phyloP scores from a whole-genome alignment of 2,329 filamentous ascomycete genomes.

The Aspergillus melleus region DNA sequence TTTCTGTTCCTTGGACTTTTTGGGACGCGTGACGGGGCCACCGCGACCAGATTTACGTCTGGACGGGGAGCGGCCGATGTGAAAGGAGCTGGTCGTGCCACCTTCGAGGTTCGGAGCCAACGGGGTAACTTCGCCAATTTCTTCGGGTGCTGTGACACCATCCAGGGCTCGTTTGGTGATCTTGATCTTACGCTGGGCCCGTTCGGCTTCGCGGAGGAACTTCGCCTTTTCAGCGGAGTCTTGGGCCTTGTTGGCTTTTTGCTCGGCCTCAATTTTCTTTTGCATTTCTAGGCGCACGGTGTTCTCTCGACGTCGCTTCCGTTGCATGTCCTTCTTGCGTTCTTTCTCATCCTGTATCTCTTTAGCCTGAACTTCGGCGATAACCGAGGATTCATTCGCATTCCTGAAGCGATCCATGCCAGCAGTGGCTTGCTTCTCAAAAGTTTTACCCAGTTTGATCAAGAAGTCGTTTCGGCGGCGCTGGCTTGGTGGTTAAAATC shows the following conservation, averaged over 20 bases:
- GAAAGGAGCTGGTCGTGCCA: constrained; percentile 82
- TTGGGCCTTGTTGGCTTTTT: constrained; percentile 72
- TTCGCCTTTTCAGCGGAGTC: constrained; percentile 81
- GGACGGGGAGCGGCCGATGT: constrained; percentile 57
- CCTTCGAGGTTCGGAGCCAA: constrained; percentile 80
- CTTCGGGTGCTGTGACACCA: constrained; percentile 72
- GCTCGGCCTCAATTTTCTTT: constrained; percentile 77
- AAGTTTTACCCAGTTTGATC: constrained; percentile 57
- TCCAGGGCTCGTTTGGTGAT: constrained; percentile 86
- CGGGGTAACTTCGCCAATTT: constrained; percentile 69
- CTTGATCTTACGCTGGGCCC: constrained; percentile 88
- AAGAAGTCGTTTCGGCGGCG: constrained; percentile 59
- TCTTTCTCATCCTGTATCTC: constrained; percentile 95
- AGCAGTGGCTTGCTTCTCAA: constrained; percentile 67
- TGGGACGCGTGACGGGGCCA: constrained; percentile 61
- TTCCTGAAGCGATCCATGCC: constrained; percentile 76
- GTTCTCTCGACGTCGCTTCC: constrained; percentile 92
- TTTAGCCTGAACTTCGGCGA: constrained; percentile 82
- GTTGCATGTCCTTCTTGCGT: constrained; percentile 99
- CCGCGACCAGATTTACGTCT: constrained; percentile 57
- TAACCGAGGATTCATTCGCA: constrained; percentile 74
- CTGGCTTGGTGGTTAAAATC: constrained; percentile 42
- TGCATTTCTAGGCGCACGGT: constrained; percentile 84
- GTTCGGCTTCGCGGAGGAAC: constrained; percentile 80
- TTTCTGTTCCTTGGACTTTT: constrained; percentile 81